Evolutionary conservation across 345 rosid species (phyloP), one percentile per base, ranked within the genome.

Genomic region (Draba incana): DNA sequence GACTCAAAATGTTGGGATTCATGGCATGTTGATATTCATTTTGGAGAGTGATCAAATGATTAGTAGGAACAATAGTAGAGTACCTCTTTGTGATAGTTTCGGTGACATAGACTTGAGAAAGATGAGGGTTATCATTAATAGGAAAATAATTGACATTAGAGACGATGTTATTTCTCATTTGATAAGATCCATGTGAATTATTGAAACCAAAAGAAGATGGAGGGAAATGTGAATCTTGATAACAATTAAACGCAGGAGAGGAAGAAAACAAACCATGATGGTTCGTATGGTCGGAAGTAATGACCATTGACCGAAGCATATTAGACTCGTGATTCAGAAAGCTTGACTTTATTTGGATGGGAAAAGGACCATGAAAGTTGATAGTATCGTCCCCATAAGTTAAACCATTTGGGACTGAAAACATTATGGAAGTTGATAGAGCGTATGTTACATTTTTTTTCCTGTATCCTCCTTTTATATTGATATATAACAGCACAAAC

Each of bases 91-190:
- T 74, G 57, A 51, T 66, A 13, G 77, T 66, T 58, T 66, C 31
- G 23, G 68, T 74, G 23, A 67, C 10, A 4, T 55, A 50, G 25
- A 73, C 37, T 48, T 59, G 77, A 41, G 62, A 50, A 58, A 66
- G 12, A 47, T 72, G 33, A 48, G 71, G 45, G 10, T 57, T 64
- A n/a, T 53, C 3, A 20, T 43, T 43, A 12, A 66, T 2, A 43
- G 62, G 62, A 66, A 30, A 30, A 20, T 54, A 54, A 30, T 54
- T 61, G 20, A 55, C 50, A 55, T 56, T 12, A 25, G 72, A 67
- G 15, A 46, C 51, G 39, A 61, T 60, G 73, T 37, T 45, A 27
- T 50, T 10, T 20, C 57, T 54, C 69, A 61, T 67, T 15, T 60
- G 38, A 35, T 66, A 45, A 52, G 68, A 16, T 24, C 47, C 43